Evolutionary conservation across 306 rosid genomes (phyloP).

Genomic region (Citrullus mucosospermus): DNA sequence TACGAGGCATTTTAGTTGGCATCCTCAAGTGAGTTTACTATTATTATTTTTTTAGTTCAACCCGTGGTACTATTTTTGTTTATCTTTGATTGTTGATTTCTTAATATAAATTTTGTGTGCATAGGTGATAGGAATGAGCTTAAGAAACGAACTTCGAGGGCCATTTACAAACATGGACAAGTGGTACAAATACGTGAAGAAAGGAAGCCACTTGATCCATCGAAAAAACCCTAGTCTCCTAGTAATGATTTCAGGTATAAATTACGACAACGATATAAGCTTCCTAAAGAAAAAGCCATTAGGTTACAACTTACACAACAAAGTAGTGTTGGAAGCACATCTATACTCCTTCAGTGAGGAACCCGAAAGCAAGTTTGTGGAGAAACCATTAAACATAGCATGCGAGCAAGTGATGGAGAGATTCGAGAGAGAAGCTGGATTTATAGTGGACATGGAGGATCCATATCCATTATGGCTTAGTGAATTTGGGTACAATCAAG

Average conservation of each 20-base stretch:
- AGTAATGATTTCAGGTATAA: conserved; percentile 25
- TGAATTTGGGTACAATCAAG: conserved; percentile 38
- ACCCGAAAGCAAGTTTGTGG: conserved; percentile 10
- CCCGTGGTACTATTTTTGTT: no score
- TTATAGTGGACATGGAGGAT: conserved; percentile 18
- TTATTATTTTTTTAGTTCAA: no score
- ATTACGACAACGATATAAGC: conserved; percentile 21
- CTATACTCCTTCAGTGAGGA: conserved; percentile 37
- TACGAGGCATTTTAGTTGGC: conserved; percentile 12
- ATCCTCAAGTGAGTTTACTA: conserved; percentile 10
- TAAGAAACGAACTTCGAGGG: conserved; percentile 37
- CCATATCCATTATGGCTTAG: conserved; percentile 25
- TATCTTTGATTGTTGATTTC: no score
- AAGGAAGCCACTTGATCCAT: conserved; percentile 25
- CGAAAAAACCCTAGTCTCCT: conserved; percentile 13
- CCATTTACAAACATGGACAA: conserved; percentile 14
- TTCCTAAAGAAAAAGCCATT: conserved; percentile 19
- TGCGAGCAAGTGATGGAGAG: conserved; percentile 20
- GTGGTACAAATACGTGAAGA: conserved; percentile 27
- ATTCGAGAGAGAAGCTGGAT: conserved; percentile 26
- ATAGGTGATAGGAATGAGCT: conserved; percentile 29
- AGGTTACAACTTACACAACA: conserved; percentile 13
- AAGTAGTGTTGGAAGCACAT: conserved; percentile 32
- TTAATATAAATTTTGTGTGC: no score
- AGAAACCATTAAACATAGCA: conserved; percentile 34